Evolutionary conservation across 345 rosid genomes (phyloP).

Genomic region (Heritiera littoralis): DNA sequence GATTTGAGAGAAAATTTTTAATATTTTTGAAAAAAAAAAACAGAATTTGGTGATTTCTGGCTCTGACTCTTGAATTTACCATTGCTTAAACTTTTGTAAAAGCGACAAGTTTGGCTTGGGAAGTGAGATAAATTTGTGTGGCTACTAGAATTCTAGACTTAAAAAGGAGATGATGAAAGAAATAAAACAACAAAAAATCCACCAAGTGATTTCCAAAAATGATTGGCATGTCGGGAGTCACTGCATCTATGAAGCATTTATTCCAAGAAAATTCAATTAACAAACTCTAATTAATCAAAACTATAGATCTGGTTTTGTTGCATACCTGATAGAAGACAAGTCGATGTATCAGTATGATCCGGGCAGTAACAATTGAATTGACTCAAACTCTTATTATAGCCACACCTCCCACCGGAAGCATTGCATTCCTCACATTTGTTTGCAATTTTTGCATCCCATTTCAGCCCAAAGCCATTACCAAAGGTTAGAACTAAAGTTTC

Average conservation of each 20-base stretch:
- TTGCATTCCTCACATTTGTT: not conserved
- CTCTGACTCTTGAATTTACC: not conserved
- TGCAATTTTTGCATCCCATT: not conserved
- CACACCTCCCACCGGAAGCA: slow-evolving; percentile 11
- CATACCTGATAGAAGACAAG: slow-evolving; percentile 7
- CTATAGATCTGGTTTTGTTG: not conserved
- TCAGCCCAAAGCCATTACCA: slow-evolving; percentile 16
- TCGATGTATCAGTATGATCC: slow-evolving; percentile 1
- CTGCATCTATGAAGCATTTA: not conserved
- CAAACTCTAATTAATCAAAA: not conserved
- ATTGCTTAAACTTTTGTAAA: not conserved
- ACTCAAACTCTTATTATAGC: not conserved
- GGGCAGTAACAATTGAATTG: slow-evolving; percentile 1
- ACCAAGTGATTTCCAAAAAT: not conserved
- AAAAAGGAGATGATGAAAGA: not conserved
- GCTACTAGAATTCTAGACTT: not conserved
- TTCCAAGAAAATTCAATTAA: not conserved
- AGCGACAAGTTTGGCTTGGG: not conserved
- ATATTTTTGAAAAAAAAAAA: no score
- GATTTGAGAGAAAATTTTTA: not conserved
- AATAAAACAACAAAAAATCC: not conserved
- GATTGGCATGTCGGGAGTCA: not conserved
- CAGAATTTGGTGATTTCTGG: no score
- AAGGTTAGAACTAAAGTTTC: not conserved
- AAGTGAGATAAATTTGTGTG: not conserved